Percentiles rank a stretch among this genome's conserved stretches.
Evolutionary conservation across 495 filamentous ascomycete genomes (phyloP).

Genomic region (Penicillium cinerascens): DNA sequence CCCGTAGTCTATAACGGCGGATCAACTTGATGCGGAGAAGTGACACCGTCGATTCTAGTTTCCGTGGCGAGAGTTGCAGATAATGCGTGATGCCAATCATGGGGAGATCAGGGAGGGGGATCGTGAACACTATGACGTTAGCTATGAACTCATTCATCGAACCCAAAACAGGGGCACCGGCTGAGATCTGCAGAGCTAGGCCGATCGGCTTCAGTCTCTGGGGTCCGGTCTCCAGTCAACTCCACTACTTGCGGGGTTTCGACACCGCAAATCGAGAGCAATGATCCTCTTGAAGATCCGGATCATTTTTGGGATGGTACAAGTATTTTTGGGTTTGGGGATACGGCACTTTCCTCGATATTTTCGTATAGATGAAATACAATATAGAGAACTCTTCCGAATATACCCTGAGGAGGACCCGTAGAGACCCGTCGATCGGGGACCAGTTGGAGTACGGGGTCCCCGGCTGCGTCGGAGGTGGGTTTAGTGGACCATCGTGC

Average conservation of each 20-base stretch:
- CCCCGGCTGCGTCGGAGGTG: background rate
- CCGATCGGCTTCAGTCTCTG: background rate
- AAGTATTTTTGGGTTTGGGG: background rate
- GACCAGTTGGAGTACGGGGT: background rate
- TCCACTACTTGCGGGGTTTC: background rate
- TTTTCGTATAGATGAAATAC: too few relatives aligned
- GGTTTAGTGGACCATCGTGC: background rate
- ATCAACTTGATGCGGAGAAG: constrained; percentile 3
- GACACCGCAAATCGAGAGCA: background rate
- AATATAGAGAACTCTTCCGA: too few relatives aligned
- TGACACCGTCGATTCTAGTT: constrained; percentile 2
- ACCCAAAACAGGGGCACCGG: background rate
- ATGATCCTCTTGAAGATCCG: background rate
- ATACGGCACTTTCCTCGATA: background rate
- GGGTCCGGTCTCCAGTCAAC: constrained; percentile 2
- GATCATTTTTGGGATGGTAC: too few relatives aligned
- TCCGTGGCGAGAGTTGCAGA: background rate
- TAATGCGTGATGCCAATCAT: too few relatives aligned
- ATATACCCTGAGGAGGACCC: background rate
- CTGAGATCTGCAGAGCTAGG: background rate
- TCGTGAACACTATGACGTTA: constrained; percentile 2
- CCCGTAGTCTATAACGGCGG: background rate
- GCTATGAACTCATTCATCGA: background rate
- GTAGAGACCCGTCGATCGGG: background rate
- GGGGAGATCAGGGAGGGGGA: background rate